Base-by-base conservation (phyloP, 192 early-diverging fungal genomes). In the Mortierella claussenii region DNA sequence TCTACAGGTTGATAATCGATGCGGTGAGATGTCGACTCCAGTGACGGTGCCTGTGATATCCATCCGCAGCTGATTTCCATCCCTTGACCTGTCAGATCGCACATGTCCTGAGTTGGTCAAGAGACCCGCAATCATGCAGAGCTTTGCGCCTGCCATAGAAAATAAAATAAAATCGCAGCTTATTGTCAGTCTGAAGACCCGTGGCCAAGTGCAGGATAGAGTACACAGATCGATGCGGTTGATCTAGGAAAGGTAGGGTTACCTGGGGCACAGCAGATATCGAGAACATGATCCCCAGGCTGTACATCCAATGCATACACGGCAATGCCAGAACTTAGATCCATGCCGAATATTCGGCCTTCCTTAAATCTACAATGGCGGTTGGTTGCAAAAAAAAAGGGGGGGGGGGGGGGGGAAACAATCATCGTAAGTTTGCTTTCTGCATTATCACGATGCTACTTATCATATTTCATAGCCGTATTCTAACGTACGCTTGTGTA, bases 241-340 rank as follows among this genome's bases (percentile, higher is more conserved):
- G n/a, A n/a, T n/a, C n/a, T n/a, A n/a, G n/a, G n/a, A 33, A 32
- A 53, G 12, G 18, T 32, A 2, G 8, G 10, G 2, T 53, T 55
- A 78, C 62, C 94, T 50, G 95, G 92, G 3, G 93, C 94, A 59
- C 89, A 94, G 62, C 93, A 97, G 27, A 95, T 82, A 62, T 96
- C 97, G 17, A 99, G 83, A 3, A 98, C 90, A 69, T 98, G 92
- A 55, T 99, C 91, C 40, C 90, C 83, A 0, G 86, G 82, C 10
- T 88, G 49, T 0, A 96, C 75, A 1, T 86, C 87, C 17, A 99
- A 80, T 4, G 96, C 91, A 31, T 87, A 67, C 0, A 92, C 94
- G 0, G 96, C 95, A 1, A 97, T 83, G 0, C 89, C 97, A 3
- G 94, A 96, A 58, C 93, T 89, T 18, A 95, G 80, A 73, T 96